Evolutionary conservation across 1,284 basidiomycete genomes (phyloP).

Genomic region (Tilletia horrida): DNA sequence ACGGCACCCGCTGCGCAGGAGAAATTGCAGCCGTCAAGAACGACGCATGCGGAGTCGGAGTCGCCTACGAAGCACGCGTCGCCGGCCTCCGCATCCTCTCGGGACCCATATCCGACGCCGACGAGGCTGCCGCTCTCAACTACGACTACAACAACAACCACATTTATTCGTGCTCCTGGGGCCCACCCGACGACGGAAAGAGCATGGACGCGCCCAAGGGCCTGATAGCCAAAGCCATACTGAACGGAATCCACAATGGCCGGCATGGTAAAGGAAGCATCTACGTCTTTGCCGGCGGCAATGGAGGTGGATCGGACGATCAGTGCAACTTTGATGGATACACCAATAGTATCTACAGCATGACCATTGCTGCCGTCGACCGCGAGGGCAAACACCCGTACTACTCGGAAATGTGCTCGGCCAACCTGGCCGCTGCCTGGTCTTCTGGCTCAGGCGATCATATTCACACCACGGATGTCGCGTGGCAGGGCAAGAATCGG

Average conservation of each 20-base stretch:
- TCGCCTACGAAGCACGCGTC: conserved; percentile 85
- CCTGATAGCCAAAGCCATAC: conserved; percentile 86
- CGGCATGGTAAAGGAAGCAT: conserved; percentile 85
- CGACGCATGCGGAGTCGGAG: conserved; percentile 88
- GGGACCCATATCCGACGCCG: conserved; percentile 93
- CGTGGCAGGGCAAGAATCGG: conserved; percentile 65
- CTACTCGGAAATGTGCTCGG: conserved; percentile 94
- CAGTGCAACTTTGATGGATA: conserved; percentile 99
- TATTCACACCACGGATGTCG: conserved; percentile 80
- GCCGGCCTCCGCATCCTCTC: conserved; percentile 94
- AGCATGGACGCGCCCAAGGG: conserved; percentile 93
- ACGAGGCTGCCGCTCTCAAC: conserved; percentile 94
- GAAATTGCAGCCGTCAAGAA: conserved; percentile 97
- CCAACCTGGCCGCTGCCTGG: conserved; percentile 93
- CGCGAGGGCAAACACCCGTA: conserved; percentile 88
- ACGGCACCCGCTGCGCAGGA: conserved; percentile 96
- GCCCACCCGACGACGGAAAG: conserved; percentile 89
- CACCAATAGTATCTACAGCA: conserved; percentile 93
- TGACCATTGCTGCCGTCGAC: conserved; percentile 92
- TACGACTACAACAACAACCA: conserved; percentile 86
- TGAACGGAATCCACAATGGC: conserved; percentile 91
- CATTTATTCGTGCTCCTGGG: conserved; percentile 96
- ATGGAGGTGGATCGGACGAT: conserved; percentile 84
- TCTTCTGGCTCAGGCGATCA: conserved; percentile 87
- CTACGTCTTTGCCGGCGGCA: conserved; percentile 96